phyloP scores from a whole-genome alignment of 179 eudicot genomes.

The Camellia oleifera region DNA sequence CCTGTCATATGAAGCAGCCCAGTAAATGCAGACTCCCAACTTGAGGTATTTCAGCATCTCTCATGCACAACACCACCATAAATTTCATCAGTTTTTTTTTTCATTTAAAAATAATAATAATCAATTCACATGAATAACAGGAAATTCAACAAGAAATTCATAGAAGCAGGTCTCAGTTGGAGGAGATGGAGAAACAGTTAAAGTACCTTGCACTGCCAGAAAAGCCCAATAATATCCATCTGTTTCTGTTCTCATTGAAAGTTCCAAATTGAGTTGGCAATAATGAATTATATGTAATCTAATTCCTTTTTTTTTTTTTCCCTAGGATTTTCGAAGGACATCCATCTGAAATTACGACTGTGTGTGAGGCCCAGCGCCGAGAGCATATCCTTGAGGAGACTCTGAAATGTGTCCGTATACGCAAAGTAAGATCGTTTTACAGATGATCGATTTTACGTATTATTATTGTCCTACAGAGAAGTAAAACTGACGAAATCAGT shows the following conservation, averaged over 20 bases:
- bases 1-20: constrained; percentile 26
- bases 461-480: background rate
- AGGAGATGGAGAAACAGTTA: constrained; percentile 36
- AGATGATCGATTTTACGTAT: background rate
- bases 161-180: constrained; percentile 32
- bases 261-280: too few species aligned
- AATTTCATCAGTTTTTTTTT: background rate
- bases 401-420: constrained; percentile 32
- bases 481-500: background rate
- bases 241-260: too few species aligned
- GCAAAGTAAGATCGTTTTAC: constrained; percentile 27
- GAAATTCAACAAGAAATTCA: constrained; percentile 43
- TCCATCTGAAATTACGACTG: constrained; percentile 36
- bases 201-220: constrained; percentile 23
- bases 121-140: constrained; percentile 13
- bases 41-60: constrained; percentile 28
- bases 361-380: constrained; percentile 42
- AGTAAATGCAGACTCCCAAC: constrained; percentile 28
- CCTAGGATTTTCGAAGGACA: constrained; percentile 52
- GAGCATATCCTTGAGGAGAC: constrained; percentile 51
- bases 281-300: background rate
- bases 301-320: background rate
- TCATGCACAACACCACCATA: too few species aligned
- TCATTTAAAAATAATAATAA: background rate
- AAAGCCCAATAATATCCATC: background rate